Evolutionary conservation across 2,329 filamentous ascomycete species (phyloP), one percentile per base, ranked within the genome.

Genomic region (Cercospora citrullina): DNA sequence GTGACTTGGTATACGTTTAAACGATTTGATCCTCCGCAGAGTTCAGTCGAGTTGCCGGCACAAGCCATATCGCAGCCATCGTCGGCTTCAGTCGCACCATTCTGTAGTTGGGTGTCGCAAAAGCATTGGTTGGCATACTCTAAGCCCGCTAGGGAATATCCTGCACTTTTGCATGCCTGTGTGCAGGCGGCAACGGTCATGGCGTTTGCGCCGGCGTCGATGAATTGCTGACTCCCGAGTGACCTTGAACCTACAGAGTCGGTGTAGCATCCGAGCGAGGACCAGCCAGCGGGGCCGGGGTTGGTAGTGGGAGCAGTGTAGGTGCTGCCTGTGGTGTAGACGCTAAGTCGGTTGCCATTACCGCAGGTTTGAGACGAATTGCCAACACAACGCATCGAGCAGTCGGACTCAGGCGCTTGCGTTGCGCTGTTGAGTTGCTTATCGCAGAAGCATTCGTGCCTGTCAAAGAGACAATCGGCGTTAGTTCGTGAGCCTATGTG

Each of bases 81-180:
- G 23, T 74, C 70, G n/a, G 73, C 69, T 18, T 70, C 69, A 3
- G 18, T 23, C 14, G 28, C 67, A 18, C 21, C 12, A 45, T 30
- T 62, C 10, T 71, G 71, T 12, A 68, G 60, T 1, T 60, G 16
- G 55, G 73, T 75, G 2, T 74, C 76, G 60, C 76, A 78, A 67
- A 69, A 78, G 67, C 77, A 79, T 65, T 78, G 68, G 10, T 64
- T 71, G 1, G 68, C 64, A n/a, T 65, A 65, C 31, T 70, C 75
- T 16, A 77, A 70, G 7, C 74, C 77, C 18, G 77, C 75, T n/a
- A 78, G 71, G 16, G 71, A 69, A 65, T 75, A 77, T 1, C 75
- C 75, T 23, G 69, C 71, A 30, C 60, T 63, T 21, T 63, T 67
- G 39, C 77, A 77, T 58, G 72, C 69, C 26, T 63, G 48, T 14